Percentiles rank a stretch among this genome's conserved stretches.
phyloP scores from a whole-genome alignment of 2,329 filamentous ascomycete species.

The Aspergillus japonicus region DNA sequence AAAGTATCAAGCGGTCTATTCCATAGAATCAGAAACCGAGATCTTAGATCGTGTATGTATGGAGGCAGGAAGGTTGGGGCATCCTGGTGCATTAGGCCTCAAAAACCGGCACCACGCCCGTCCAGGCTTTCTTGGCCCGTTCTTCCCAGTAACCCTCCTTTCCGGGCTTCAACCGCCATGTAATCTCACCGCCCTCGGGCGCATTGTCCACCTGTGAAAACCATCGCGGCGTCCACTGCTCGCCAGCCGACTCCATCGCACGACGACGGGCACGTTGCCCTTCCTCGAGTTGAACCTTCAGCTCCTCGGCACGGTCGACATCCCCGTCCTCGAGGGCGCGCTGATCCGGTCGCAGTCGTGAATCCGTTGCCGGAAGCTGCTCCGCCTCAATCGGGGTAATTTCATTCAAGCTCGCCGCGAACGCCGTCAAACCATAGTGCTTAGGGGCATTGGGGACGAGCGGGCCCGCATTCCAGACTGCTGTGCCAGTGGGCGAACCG shows the following conservation, averaged over 20 bases:
- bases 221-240: conserved; percentile 75
- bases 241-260: conserved; percentile 71
- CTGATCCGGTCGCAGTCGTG: conserved; percentile 81
- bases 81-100: conserved; percentile 20
- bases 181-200: conserved; percentile 44
- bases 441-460: conserved; percentile 76
- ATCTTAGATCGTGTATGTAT: background rate
- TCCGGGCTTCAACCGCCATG: conserved; percentile 70
- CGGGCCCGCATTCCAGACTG: conserved; percentile 75
- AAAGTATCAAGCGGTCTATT: too few species aligned
- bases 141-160: conserved; percentile 95
- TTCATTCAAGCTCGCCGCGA: conserved; percentile 85
- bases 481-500: conserved; percentile 60
- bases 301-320: conserved; percentile 76
- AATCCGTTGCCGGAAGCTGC: conserved; percentile 77
- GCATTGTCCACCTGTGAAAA: conserved; percentile 65
- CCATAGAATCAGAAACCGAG: background rate
- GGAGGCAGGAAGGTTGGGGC: background rate
- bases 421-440: conserved; percentile 84
- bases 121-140: conserved; percentile 67
- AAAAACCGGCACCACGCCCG: conserved; percentile 56
- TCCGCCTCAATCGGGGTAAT: conserved; percentile 75
- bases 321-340: conserved; percentile 77
- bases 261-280: conserved; percentile 72
- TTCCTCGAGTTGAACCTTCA: conserved; percentile 84